A percentile compares a stretch with the other conserved stretches of the same genome.
Evolutionary conservation across 1,284 basidiomycete genomes (phyloP).

Genomic region (Heterobasidion irregulare): DNA sequence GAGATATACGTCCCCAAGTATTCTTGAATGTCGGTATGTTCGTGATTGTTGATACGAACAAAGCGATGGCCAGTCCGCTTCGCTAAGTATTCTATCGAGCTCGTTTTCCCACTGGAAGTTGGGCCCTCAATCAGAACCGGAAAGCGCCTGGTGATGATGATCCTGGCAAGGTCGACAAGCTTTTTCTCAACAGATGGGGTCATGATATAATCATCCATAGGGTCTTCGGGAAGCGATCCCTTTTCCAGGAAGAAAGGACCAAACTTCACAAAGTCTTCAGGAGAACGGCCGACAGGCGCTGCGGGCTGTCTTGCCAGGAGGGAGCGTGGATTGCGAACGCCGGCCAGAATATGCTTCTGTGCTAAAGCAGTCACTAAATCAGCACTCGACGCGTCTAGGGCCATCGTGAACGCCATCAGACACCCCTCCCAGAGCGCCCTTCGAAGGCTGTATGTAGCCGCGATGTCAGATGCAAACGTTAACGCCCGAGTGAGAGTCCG

Average conservation of each 20-base stretch:
- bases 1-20: conserved; percentile 97
- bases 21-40: conserved; percentile 99
- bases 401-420: conserved; percentile 97
- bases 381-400: conserved; percentile 74
- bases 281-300: conserved; percentile 38
- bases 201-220: conserved; percentile 80
- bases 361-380: conserved; percentile 64
- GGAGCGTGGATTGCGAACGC: conserved; percentile 77
- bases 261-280: conserved; percentile 70
- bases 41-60: conserved; percentile 99
- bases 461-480: conserved; percentile 84
- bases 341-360: conserved; percentile 74
- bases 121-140: conserved; percentile 98
- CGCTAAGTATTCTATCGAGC: conserved; percentile 94
- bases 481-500: conserved; percentile 90
- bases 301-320: conserved; percentile 64
- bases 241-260: conserved; percentile 89
- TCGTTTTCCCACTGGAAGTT: conserved; percentile 97
- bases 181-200: conserved; percentile 97
- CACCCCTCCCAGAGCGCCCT: conserved; percentile 94
- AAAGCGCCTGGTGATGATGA: conserved; percentile 83
- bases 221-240: conserved; percentile 61
- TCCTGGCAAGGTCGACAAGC: conserved; percentile 86
- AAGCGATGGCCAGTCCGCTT: conserved; percentile 91
- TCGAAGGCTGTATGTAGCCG: conserved; percentile 72